Base-by-base conservation (phyloP, 192 early-diverging fungal species). In the Coemansia sp. region DNA sequence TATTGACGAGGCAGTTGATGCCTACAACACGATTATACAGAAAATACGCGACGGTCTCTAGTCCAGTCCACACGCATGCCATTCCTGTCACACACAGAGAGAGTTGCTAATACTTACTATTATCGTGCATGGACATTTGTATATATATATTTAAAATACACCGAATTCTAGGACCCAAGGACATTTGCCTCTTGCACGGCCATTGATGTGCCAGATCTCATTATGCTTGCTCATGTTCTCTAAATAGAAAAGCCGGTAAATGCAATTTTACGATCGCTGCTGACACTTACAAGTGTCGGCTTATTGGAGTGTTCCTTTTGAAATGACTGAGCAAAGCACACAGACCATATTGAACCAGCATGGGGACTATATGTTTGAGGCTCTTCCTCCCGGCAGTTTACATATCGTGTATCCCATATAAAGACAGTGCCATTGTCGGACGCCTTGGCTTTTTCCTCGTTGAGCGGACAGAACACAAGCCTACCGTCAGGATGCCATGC, bases 1-100 rank as follows among this genome's bases (percentile, higher is more conserved):
- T 9, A 72, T 81, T 41, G 78, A 81, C 39, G 78, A 81, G 62
- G 70, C 78, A 1, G 71, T 76, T 8, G 64, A 65, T 0, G 67
- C 69, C 6, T 81, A 81, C 49, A 81, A 81, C 45, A 43, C 15
- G n/a, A 76, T 81, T 52, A 72, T 81, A 37, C 70, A 68, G 18
- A 40, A 43, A n/a, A 63, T 73, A 15, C 73, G 74, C 61, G 41
- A 46, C 32, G 49, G 51, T 7, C 13, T 49, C 19, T 37, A 56
- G 26, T 32, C 15, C 9, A 13, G 55, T 32, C 32, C 32, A 37
- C 43, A 6, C 10, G 16, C 6, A 13, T 39, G 18, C 41, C 13
- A 42, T 12, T 32, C 32, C 32, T 32, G 32, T 32, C 1, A 32
- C 32, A 32, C 32, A 32, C 32, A 32, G 3, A 32, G 3, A 32